A percentile compares a stretch with the other conserved stretches of the same genome.
phyloP scores from a whole-genome alignment of 1,284 basidiomycete genomes.

The Hymenochaete sp. region DNA sequence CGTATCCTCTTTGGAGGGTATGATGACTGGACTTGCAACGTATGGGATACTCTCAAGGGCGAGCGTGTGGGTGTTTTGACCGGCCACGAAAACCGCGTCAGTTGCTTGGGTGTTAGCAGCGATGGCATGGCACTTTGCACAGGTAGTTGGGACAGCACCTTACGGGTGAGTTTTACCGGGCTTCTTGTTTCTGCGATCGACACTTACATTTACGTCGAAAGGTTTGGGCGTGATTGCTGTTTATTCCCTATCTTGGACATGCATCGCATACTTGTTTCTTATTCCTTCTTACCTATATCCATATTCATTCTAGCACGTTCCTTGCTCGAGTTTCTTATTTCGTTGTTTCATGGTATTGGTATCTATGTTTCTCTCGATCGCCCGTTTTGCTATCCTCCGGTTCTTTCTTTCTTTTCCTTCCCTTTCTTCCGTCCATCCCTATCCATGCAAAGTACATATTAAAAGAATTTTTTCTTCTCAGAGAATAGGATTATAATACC shows the following conservation, averaged over 20 bases:
- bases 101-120: slow-evolving; percentile 89
- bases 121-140: slow-evolving; percentile 99
- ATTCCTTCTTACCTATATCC: neutral
- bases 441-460: slow-evolving; percentile 16
- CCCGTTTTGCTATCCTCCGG: slow-evolving; percentile 5
- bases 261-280: neutral
- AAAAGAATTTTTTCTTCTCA: slow-evolving; percentile 7
- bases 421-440: no score
- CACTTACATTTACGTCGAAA: slow-evolving; percentile 3
- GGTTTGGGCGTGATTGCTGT: no score
- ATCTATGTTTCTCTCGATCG: neutral
- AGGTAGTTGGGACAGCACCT: slow-evolving; percentile 94
- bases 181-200: neutral
- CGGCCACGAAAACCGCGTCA: slow-evolving; percentile 96
- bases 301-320: slow-evolving; percentile 29
- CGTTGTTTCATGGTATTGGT: slow-evolving; percentile 1
- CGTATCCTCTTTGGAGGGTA: slow-evolving; percentile 97
- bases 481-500: slow-evolving; percentile 6
- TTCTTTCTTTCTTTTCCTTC: slow-evolving; percentile 30
- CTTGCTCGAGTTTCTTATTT: slow-evolving; percentile 34
- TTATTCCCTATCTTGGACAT: no score
- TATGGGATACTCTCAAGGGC: slow-evolving; percentile 98
- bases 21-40: slow-evolving; percentile 99
- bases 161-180: slow-evolving; percentile 62
- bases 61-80: slow-evolving; percentile 95